A percentile compares a stretch with the other conserved stretches of the same genome.
Evolutionary conservation across 306 rosid species (phyloP).

Genomic region (Fagus sylvatica): DNA sequence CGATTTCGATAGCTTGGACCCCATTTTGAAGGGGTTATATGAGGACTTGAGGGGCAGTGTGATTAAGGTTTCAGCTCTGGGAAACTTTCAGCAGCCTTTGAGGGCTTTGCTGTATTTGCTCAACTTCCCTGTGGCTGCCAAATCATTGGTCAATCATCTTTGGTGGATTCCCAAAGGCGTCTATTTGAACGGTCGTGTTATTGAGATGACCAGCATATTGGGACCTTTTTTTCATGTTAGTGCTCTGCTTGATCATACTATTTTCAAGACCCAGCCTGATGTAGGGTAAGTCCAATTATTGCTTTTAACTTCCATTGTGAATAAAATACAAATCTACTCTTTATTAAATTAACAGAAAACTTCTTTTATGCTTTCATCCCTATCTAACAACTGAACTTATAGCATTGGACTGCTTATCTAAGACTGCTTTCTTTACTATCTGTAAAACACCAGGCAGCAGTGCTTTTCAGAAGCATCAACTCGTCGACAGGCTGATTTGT

Average conservation of each 20-base stretch:
- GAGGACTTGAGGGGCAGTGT: slow-evolving; percentile 87
- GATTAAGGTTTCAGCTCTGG: slow-evolving; percentile 84
- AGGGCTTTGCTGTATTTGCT: slow-evolving; percentile 79
- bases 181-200: slow-evolving; percentile 92
- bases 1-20: slow-evolving; percentile 77
- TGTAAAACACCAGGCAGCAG: slow-evolving; percentile 66
- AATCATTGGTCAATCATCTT: slow-evolving; percentile 70
- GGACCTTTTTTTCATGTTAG: slow-evolving; percentile 93
- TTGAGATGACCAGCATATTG: slow-evolving; percentile 94
- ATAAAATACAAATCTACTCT: neutral
- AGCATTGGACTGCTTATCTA: slow-evolving; percentile 15
- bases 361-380: slow-evolving; percentile 4
- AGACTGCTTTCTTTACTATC: slow-evolving; percentile 7
- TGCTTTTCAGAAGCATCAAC: slow-evolving; percentile 92
- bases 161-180: slow-evolving; percentile 95
- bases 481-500: slow-evolving; percentile 75
- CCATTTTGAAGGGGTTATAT: slow-evolving; percentile 71
- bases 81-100: slow-evolving; percentile 82
- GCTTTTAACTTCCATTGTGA: neutral
- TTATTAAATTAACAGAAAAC: neutral
- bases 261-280: slow-evolving; percentile 87
- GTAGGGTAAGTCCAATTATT: slow-evolving; percentile 72
- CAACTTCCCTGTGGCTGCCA: slow-evolving; percentile 79
- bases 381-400: slow-evolving; percentile 11
- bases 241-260: slow-evolving; percentile 78